Evolutionary conservation across 2,329 filamentous ascomycete genomes (phyloP).

Genomic region (Allantophomopsis cytisporea): DNA sequence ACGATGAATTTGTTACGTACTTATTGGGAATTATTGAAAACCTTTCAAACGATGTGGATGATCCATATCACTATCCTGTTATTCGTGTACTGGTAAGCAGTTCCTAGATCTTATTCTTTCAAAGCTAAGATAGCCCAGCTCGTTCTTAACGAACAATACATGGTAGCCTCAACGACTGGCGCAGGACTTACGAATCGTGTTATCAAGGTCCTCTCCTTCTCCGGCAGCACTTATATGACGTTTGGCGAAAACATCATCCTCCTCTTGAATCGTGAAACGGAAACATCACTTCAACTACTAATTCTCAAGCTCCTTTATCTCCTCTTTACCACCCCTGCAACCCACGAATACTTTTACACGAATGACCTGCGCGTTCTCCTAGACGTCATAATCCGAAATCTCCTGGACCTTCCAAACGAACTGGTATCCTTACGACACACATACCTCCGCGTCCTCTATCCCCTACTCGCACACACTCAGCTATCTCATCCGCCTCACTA

Average conservation of each 20-base stretch:
- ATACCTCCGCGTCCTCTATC: conserved; percentile 85
- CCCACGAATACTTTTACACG: conserved; percentile 97
- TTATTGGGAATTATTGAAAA: conserved; percentile 83
- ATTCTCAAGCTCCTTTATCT: conserved; percentile 93
- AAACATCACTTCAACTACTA: conserved; percentile 88
- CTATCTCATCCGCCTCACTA: conserved; percentile 78
- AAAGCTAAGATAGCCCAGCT: conserved; percentile 36
- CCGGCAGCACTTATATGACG: conserved; percentile 74
- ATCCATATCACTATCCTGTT: conserved; percentile 91
- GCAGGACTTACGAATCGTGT: conserved; percentile 75
- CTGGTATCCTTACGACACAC: conserved; percentile 70
- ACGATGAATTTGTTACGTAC: conserved; percentile 71
- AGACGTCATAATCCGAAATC: conserved; percentile 90
- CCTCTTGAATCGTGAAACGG: conserved; percentile 84
- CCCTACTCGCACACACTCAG: conserved; percentile 83
- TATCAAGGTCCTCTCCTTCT: conserved; percentile 74
- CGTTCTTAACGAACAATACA: conserved; percentile 96
- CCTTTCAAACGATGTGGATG: conserved; percentile 72
- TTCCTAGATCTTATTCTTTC: not conserved
- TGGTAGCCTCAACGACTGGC: conserved; percentile 51
- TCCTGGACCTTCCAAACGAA: conserved; percentile 90
- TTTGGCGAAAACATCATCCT: conserved; percentile 98
- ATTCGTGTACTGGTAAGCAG: conserved; percentile 74
- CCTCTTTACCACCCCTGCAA: conserved; percentile 81
- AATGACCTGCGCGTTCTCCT: conserved; percentile 90